Evolutionary conservation across 1,139 yeast species (phyloP).

Genomic region (Lizanozyma gosingica): DNA sequence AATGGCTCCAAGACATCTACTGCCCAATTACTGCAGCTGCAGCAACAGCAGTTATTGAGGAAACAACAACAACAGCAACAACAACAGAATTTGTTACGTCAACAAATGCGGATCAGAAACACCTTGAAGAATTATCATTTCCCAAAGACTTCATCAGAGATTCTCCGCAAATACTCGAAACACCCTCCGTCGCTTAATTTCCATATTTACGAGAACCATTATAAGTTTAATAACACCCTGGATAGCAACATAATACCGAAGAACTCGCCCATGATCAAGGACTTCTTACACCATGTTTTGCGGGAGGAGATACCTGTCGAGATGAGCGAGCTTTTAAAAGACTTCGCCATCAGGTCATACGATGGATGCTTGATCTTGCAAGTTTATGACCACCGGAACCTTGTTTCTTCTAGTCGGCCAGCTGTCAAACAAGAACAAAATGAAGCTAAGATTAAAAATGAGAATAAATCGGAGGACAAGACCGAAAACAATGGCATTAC

Average conservation of each 20-base stretch:
- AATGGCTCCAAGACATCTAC: slow-evolving; percentile 7
- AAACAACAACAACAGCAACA: slow-evolving; percentile 36
- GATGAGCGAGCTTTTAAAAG: slow-evolving; percentile 79
- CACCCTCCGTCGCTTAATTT: slow-evolving; percentile 78
- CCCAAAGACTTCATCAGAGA: slow-evolving; percentile 63
- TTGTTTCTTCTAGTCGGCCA: slow-evolving; percentile 13
- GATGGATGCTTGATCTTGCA: slow-evolving; percentile 86
- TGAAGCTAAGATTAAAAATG: background rate
- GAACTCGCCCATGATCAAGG: slow-evolving; percentile 69
- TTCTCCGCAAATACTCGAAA: slow-evolving; percentile 69
- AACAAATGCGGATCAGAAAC: slow-evolving; percentile 30
- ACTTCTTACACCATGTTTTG: slow-evolving; percentile 70
- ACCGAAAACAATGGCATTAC: background rate
- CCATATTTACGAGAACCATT: slow-evolving; percentile 87
- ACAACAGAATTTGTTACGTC: slow-evolving; percentile 15
- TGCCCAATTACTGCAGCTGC: slow-evolving; percentile 20
- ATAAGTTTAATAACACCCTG: slow-evolving; percentile 58
- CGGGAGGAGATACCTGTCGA: slow-evolving; percentile 82
- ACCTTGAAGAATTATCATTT: slow-evolving; percentile 38
- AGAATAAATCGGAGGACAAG: background rate
- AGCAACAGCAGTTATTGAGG: slow-evolving; percentile 33
- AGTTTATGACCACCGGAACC: slow-evolving; percentile 63
- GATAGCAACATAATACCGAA: slow-evolving; percentile 79
- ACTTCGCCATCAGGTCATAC: slow-evolving; percentile 71
- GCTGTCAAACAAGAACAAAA: slow-evolving; percentile 2